A percentile compares a stretch with the other conserved stretches of the same genome.
These are phyloP conservation scores for Fragaria ananassa DNA, from an alignment of 306 rosid genomes.

Conservation along the genomic window DNA sequence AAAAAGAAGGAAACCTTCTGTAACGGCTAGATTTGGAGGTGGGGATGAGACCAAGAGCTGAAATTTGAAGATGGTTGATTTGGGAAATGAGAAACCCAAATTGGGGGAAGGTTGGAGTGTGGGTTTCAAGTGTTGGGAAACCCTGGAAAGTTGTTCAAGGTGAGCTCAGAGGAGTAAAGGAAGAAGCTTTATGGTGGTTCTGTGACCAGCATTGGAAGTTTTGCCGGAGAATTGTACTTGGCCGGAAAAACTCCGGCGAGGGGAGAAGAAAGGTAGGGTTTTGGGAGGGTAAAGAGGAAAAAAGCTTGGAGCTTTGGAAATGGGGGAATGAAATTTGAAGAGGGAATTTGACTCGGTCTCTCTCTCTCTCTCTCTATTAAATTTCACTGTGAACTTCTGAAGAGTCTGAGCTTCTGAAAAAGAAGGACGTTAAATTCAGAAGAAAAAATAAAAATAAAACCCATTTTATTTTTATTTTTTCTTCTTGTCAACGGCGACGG, in stretches of 20 bases:
- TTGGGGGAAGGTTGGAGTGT: neutral
- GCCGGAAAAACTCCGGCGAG: constrained; percentile 13
- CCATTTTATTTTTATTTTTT: too few relatives aligned
- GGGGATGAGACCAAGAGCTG: constrained; percentile 3
- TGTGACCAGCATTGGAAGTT: constrained; percentile 3
- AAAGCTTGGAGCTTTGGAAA: neutral
- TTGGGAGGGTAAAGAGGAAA: neutral
- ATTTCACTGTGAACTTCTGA: neutral
- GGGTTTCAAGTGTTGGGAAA: constrained; percentile 19
- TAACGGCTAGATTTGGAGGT: constrained; percentile 48
- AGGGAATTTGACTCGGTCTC: neutral
- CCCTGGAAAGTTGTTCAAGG: constrained; percentile 30
- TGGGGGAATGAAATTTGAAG: neutral
- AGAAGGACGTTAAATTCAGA: constrained; percentile 13
- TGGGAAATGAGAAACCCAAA: constrained; percentile 18
- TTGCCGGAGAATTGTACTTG: constrained; percentile 10
- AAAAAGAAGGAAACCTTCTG: constrained; percentile 5
- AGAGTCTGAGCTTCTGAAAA: constrained; percentile 7
- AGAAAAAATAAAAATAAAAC: too few relatives aligned
- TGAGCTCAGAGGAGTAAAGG: constrained; percentile 9
- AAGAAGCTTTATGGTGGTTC: constrained; percentile 19
- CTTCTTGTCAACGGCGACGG: constrained; percentile 56
- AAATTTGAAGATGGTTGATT: constrained; percentile 13
- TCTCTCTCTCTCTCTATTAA: constrained; percentile 16
- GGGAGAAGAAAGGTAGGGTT: neutral